A percentile compares a stretch with the other conserved stretches of the same genome.
These are phyloP conservation scores for Adansonia digitata DNA, from an alignment of 345 rosid genomes.

Conservation along the genomic window DNA sequence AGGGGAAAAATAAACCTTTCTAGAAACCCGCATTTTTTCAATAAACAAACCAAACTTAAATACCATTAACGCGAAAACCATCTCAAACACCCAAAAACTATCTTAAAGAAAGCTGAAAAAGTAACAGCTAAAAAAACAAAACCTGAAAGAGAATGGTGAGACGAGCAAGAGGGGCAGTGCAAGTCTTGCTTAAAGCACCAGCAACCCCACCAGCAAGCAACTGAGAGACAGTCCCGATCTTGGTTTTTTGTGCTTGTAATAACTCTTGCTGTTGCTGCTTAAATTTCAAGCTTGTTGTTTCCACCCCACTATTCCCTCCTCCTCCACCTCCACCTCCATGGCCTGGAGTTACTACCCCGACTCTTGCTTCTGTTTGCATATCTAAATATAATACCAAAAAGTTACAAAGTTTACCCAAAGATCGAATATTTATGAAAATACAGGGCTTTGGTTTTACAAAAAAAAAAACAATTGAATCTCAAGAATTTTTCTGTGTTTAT, in stretches of 20 bases:
- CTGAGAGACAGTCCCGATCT: constrained; percentile 72
- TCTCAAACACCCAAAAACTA: background rate
- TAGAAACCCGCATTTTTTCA: too few relatives aligned
- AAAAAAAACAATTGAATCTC: background rate
- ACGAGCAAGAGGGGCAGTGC: constrained; percentile 94
- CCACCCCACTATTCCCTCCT: constrained; percentile 28
- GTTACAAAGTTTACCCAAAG: background rate
- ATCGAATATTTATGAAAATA: background rate
- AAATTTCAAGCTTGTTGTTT: constrained; percentile 27
- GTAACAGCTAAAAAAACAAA: background rate
- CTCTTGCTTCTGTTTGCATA: constrained; percentile 85
- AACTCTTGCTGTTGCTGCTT: constrained; percentile 35
- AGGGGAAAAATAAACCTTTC: too few relatives aligned
- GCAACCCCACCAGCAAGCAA: constrained; percentile 92
- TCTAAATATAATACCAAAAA: background rate
- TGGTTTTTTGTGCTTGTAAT: constrained; percentile 48
- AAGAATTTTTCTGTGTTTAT: background rate
- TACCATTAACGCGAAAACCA: background rate
- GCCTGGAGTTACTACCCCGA: constrained; percentile 65
- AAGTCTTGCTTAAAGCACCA: constrained; percentile 93
- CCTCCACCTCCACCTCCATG: constrained; percentile 45
- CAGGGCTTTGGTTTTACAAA: background rate
- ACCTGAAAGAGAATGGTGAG: constrained; percentile 98
- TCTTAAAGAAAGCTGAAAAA: background rate
- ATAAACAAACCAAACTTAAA: background rate